Conservation (phyloP, 495 filamentous ascomycete species). For the Polyplosphaeria fusca region DNA sequence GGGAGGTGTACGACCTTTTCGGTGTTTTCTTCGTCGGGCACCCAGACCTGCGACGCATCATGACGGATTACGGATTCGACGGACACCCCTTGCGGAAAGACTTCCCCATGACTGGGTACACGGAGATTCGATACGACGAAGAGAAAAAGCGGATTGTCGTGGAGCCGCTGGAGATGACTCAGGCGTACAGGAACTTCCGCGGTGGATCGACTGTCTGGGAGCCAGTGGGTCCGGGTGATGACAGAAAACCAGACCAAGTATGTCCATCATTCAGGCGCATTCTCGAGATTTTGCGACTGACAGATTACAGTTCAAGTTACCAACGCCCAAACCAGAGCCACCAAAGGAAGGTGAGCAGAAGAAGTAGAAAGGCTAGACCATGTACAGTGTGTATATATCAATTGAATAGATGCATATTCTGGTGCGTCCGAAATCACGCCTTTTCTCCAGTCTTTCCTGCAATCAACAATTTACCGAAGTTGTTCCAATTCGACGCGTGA, state of each 20-base stretch:
- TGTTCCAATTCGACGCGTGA: too few relatives aligned
- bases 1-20: slow-evolving; percentile 96
- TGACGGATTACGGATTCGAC: slow-evolving; percentile 99
- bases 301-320: slow-evolving; percentile 77
- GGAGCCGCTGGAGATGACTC: slow-evolving; percentile 93
- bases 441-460: too few relatives aligned
- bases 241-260: slow-evolving; percentile 76
- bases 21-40: slow-evolving; percentile 95
- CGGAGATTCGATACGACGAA: slow-evolving; percentile 95
- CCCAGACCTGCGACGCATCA: slow-evolving; percentile 94
- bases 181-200: slow-evolving; percentile 98
- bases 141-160: slow-evolving; percentile 99
- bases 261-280: too few relatives aligned
- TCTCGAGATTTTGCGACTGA: too few relatives aligned
- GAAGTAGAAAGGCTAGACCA: slow-evolving; percentile 61
- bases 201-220: slow-evolving; percentile 66
- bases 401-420: too few relatives aligned
- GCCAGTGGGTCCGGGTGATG: slow-evolving; percentile 77
- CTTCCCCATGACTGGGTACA: slow-evolving; percentile 97
- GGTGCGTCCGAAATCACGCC: too few relatives aligned
- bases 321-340: slow-evolving; percentile 89
- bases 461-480: too few relatives aligned
- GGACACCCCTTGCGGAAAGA: slow-evolving; percentile 97
- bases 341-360: slow-evolving; percentile 78
- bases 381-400: slow-evolving; percentile 36